These are phyloP conservation scores for Arabidopsis arenosa DNA, from an alignment of 345 rosid species.

Conservation along the genomic window DNA sequence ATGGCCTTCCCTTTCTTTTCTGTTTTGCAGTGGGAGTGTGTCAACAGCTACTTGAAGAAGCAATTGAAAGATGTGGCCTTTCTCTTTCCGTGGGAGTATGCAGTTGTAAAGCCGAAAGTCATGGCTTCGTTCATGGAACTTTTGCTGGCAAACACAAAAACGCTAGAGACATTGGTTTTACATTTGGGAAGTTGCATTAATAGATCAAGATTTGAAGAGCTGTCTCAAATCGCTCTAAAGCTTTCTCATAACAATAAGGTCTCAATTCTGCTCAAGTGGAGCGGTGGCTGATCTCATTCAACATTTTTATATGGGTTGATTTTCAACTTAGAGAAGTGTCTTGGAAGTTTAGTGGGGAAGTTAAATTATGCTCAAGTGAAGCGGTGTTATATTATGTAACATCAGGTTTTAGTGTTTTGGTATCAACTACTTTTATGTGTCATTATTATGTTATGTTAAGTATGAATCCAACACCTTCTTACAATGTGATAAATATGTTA, in stretches of 20 bases:
- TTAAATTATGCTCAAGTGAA: too few relatives aligned
- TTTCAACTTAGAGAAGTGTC: too few relatives aligned
- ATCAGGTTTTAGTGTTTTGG: too few relatives aligned
- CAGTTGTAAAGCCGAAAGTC: not conserved
- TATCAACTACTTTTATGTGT: too few relatives aligned
- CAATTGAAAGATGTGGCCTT: not conserved
- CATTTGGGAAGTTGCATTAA: not conserved
- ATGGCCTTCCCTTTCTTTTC: not conserved
- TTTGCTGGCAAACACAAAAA: not conserved
- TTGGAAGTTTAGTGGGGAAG: too few relatives aligned
- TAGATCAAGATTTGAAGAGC: not conserved
- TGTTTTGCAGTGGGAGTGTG: not conserved
- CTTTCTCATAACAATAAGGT: constrained; percentile 4
- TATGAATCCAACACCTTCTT: too few relatives aligned
- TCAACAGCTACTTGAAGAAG: not conserved
- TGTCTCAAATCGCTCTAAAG: not conserved
- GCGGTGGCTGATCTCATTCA: too few relatives aligned
- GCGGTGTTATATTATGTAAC: too few relatives aligned
- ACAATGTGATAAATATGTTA: too few relatives aligned
- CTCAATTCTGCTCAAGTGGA: not conserved
- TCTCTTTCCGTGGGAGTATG: not conserved
- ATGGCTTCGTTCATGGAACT: not conserved
- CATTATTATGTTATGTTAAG: too few relatives aligned
- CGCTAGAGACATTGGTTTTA: constrained; percentile 5
- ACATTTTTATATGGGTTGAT: too few relatives aligned